Conservation (phyloP, 169 alveolate species). For the Plasmodium coatneyi region DNA sequence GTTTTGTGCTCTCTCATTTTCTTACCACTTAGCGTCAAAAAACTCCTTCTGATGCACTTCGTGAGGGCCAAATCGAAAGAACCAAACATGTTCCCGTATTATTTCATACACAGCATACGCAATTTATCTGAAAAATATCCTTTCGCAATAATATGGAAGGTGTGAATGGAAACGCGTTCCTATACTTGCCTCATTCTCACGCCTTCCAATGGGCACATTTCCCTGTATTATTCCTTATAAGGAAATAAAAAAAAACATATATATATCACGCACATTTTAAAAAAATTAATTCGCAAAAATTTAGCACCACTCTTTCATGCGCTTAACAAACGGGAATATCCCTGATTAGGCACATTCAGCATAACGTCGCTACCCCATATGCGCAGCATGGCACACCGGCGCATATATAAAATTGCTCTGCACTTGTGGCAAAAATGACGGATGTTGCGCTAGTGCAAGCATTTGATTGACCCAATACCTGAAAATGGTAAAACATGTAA, state of each 20-base stretch:
- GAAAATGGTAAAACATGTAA: background rate
- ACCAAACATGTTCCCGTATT: background rate
- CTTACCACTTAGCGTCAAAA: conserved; percentile 6
- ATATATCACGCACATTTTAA: background rate
- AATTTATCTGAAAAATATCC: background rate
- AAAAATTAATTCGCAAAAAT: background rate
- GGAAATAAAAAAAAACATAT: background rate
- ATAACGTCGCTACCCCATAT: background rate
- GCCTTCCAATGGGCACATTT: background rate
- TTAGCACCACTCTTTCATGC: background rate
- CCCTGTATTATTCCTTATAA: background rate
- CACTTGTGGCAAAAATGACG: background rate
- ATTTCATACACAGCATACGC: background rate
- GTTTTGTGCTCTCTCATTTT: background rate
- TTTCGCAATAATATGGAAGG: background rate
- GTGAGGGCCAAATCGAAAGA: background rate
- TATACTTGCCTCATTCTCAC: background rate
- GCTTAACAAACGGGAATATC: background rate
- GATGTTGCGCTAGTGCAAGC: background rate
- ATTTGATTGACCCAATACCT: background rate
- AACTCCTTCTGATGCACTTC: background rate
- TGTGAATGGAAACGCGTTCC: background rate
- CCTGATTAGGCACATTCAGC: background rate
- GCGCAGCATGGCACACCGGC: background rate
- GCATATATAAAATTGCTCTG: background rate